phyloP scores from a whole-genome alignment of 371 early-diverging fungal species.

The Mortierella sp. region DNA sequence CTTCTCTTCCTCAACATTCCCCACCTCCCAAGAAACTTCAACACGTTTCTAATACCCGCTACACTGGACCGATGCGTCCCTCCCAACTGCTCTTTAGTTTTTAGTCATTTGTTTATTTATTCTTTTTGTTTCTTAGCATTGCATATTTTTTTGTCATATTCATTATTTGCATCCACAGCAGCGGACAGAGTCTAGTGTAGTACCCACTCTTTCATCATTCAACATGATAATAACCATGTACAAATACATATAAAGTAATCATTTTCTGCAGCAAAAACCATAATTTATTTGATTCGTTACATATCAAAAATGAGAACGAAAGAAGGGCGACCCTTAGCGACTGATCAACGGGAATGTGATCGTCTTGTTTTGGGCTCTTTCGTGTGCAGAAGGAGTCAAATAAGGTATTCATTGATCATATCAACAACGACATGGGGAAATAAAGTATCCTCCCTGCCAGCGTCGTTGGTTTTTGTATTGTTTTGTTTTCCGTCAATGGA shows the following conservation, averaged over 20 bases:
- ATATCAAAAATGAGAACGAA: not conserved
- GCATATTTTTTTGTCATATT: not conserved
- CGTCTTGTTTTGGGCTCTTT: not conserved
- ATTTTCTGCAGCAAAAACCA: not conserved
- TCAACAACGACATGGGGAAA: not conserved
- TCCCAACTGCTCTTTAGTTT: not conserved
- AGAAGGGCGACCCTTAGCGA: not conserved
- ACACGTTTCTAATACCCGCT: constrained; percentile 18
- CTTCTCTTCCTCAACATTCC: not conserved
- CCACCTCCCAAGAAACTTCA: constrained; percentile 2
- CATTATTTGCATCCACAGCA: constrained; percentile 2
- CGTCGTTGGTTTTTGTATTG: no score
- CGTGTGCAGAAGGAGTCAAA: not conserved
- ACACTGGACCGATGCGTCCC: not conserved
- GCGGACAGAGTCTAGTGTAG: constrained; percentile 13
- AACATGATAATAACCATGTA: constrained; percentile 17
- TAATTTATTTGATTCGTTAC: not conserved
- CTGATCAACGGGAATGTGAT: not conserved
- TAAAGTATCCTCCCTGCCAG: no score
- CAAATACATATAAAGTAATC: constrained; percentile 13
- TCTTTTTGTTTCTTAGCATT: not conserved
- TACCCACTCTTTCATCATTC: constrained; percentile 9
- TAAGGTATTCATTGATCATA: not conserved
- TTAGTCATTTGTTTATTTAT: not conserved
- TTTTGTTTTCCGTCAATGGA: not conserved